Conservation (phyloP, 257 asterid species). For the Plantago ovata region DNA sequence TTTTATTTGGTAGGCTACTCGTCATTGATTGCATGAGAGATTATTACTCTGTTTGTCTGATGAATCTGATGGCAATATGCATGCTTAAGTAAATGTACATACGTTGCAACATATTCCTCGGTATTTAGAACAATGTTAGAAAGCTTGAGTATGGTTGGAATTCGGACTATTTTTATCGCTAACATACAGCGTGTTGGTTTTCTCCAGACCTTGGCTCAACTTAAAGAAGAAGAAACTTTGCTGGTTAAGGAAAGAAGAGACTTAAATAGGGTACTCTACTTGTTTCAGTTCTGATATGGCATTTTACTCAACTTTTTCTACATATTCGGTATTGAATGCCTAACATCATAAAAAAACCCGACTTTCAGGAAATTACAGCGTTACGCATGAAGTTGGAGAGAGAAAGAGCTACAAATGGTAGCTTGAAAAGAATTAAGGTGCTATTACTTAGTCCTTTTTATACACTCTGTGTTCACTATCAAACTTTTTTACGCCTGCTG, state of each 20-base stretch:
- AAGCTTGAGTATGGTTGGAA: too few relatives aligned
- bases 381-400: constrained; percentile 43
- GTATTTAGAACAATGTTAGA: neutral
- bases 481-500: neutral
- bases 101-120: neutral
- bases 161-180: neutral
- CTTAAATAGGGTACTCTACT: constrained; percentile 46
- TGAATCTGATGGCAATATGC: neutral
- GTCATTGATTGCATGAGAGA: constrained; percentile 1
- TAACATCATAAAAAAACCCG: neutral
- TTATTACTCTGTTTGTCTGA: neutral
- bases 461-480: neutral
- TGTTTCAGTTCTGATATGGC: neutral
- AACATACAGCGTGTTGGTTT: neutral
- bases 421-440: constrained; percentile 71
- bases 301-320: neutral
- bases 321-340: neutral
- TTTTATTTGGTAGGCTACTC: neutral
- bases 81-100: neutral
- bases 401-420: constrained; percentile 41
- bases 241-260: constrained; percentile 52
- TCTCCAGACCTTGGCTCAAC: constrained; percentile 52
- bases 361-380: constrained; percentile 49
- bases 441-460: constrained; percentile 1
- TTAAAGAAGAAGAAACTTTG: constrained; percentile 46